Percentiles rank a stretch among this genome's conserved stretches.
These are phyloP conservation scores for Melanopsichium pennsylvanicum DNA, from an alignment of 1,284 basidiomycete species.

Conservation along the genomic window DNA sequence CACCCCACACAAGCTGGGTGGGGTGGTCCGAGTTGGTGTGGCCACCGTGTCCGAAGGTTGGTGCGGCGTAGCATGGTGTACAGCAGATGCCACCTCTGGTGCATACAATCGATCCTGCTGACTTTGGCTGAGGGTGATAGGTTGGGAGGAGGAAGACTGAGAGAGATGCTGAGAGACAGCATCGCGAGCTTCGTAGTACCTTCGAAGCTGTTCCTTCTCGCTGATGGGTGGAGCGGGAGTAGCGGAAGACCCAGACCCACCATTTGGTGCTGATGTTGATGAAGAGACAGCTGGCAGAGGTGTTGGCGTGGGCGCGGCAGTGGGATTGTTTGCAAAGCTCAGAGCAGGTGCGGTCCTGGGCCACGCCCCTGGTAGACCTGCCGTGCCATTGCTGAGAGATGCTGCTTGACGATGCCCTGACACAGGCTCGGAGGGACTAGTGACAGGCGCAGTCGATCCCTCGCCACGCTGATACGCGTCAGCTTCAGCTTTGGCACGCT, in stretches of 20 bases:
- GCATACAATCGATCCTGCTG: constrained; percentile 15
- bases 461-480: constrained; percentile 41
- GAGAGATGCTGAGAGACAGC: constrained; percentile 40
- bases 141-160: constrained; percentile 2
- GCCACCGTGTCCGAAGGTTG: constrained; percentile 28
- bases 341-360: constrained; percentile 2
- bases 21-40: constrained; percentile 6
- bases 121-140: background rate
- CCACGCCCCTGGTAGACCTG: constrained; percentile 15
- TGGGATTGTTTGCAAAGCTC: background rate
- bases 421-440: background rate
- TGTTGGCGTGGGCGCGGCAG: background rate
- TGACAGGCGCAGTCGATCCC: background rate
- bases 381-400: constrained; percentile 14
- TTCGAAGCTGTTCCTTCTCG: constrained; percentile 54
- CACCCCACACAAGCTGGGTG: no score
- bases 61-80: constrained; percentile 32
- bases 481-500: constrained; percentile 50
- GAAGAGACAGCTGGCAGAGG: background rate
- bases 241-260: background rate
- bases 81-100: constrained; percentile 35
- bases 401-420: constrained; percentile 11
- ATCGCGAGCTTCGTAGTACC: constrained; percentile 55
- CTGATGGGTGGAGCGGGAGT: background rate
- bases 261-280: background rate